Percentiles rank a stretch among this genome's conserved stretches.
Conservation (phyloP, 805 yeast genomes). For the Danielozyma ontarioensis region DNA sequence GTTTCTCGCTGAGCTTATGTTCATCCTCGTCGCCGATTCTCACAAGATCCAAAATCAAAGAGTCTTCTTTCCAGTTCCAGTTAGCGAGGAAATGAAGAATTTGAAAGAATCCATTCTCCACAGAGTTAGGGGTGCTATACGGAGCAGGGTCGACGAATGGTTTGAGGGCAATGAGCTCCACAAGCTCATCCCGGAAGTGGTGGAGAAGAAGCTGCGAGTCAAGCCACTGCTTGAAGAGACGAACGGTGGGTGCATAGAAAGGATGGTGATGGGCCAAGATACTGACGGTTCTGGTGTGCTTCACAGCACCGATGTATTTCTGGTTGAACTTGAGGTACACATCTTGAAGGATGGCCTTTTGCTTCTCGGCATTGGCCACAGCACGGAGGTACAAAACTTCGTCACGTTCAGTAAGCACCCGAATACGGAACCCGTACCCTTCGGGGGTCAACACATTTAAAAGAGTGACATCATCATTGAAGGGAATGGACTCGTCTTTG, state of each 20-base stretch:
- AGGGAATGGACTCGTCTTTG: slow-evolving; percentile 63
- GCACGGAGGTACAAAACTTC: slow-evolving; percentile 70
- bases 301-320: slow-evolving; percentile 59
- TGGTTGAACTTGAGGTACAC: slow-evolving; percentile 61
- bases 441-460: slow-evolving; percentile 75
- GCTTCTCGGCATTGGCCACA: slow-evolving; percentile 58
- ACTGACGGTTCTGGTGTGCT: slow-evolving; percentile 77
- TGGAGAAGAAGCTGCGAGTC: slow-evolving; percentile 70
- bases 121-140: slow-evolving; percentile 73
- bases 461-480: slow-evolving; percentile 51
- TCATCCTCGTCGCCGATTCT: slow-evolving; percentile 31
- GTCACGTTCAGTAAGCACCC: slow-evolving; percentile 81
- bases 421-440: slow-evolving; percentile 79
- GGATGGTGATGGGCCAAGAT: slow-evolving; percentile 68
- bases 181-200: slow-evolving; percentile 71
- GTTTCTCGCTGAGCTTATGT: slow-evolving; percentile 52
- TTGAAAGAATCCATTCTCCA: slow-evolving; percentile 76
- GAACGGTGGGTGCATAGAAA: slow-evolving; percentile 70
- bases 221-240: slow-evolving; percentile 87
- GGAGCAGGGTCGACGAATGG: slow-evolving; percentile 88
- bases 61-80: slow-evolving; percentile 95
- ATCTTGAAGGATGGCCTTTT: slow-evolving; percentile 54
- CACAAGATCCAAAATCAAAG: slow-evolving; percentile 73
- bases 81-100: slow-evolving; percentile 61
- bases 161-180: slow-evolving; percentile 77